phyloP scores from a whole-genome alignment of 2,329 filamentous ascomycete genomes.

The Pyricularia sp. region DNA sequence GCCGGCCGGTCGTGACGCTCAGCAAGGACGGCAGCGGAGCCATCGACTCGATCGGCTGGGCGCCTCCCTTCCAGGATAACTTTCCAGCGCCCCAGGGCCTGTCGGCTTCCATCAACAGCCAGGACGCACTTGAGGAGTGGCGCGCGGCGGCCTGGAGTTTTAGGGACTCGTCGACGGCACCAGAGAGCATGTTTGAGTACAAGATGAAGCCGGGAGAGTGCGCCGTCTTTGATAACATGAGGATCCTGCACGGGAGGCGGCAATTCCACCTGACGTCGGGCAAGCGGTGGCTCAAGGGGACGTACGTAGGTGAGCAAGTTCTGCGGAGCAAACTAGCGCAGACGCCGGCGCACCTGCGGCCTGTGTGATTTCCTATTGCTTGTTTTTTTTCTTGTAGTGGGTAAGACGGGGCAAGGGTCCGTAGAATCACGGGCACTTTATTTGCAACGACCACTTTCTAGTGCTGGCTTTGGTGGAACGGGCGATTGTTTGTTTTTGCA shows the following conservation, averaged over 20 bases:
- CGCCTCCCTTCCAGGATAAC: slow-evolving; percentile 65
- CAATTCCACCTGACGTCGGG: slow-evolving; percentile 62
- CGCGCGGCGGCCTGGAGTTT: slow-evolving; percentile 42
- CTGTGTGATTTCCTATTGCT: background rate
- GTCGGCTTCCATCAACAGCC: slow-evolving; percentile 8
- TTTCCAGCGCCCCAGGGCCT: slow-evolving; percentile 9
- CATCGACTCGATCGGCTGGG: slow-evolving; percentile 49
- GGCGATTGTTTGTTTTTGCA: background rate
- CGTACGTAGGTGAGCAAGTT: slow-evolving; percentile 59
- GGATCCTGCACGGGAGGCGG: slow-evolving; percentile 74
- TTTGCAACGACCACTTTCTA: background rate
- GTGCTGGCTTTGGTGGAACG: background rate
- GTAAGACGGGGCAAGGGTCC: background rate
- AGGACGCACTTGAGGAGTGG: slow-evolving; percentile 12
- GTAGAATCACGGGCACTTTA: background rate
- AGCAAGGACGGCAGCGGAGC: slow-evolving; percentile 13
- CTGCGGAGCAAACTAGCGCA: slow-evolving; percentile 23
- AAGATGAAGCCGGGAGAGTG: slow-evolving; percentile 75
- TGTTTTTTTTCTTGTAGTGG: background rate
- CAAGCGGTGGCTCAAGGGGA: slow-evolving; percentile 73
- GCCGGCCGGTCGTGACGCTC: slow-evolving; percentile 41
- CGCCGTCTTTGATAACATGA: slow-evolving; percentile 83
- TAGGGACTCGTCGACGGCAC: slow-evolving; percentile 45
- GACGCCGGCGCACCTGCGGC: slow-evolving; percentile 7
- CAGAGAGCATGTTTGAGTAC: slow-evolving; percentile 54